phyloP scores from a whole-genome alignment of 2,329 filamentous ascomycete species.

The Exutisphaerella laricina region DNA sequence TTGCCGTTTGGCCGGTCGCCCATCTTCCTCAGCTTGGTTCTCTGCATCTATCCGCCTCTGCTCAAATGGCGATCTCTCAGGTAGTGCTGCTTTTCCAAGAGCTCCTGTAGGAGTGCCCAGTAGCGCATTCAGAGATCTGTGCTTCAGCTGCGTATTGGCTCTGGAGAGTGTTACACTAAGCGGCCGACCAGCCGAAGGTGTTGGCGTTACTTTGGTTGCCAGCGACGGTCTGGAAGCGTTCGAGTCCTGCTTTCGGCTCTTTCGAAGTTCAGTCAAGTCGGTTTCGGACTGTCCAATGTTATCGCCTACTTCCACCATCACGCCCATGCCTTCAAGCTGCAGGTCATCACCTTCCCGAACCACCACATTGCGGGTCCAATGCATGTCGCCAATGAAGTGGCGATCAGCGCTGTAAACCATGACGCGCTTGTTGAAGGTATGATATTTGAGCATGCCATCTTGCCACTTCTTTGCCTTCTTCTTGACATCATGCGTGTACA shows the following conservation, averaged over 20 bases:
- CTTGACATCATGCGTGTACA: constrained; percentile 79
- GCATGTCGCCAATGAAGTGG: constrained; percentile 76
- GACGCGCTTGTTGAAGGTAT: constrained; percentile 83
- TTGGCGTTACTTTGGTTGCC: constrained; percentile 10
- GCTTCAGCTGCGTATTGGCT: constrained; percentile 40
- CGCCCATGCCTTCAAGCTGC: constrained; percentile 65
- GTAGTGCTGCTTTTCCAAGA: constrained; percentile 55
- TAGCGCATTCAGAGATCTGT: constrained; percentile 57
- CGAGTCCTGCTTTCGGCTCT: constrained; percentile 55
- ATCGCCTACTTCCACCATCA: constrained; percentile 76
- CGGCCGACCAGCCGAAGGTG: constrained; percentile 14
- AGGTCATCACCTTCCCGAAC: constrained; percentile 78
- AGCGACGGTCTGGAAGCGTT: constrained; percentile 10
- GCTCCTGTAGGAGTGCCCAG: constrained; percentile 61
- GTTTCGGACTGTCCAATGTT: constrained; percentile 67
- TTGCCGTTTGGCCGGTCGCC: constrained; percentile 37
- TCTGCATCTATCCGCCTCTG: constrained; percentile 39
- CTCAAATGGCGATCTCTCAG: constrained; percentile 61
- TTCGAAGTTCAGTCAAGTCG: constrained; percentile 69
- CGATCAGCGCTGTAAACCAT: constrained; percentile 84
- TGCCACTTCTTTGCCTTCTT: constrained; percentile 92
- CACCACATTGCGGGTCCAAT: constrained; percentile 66
- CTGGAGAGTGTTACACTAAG: constrained; percentile 11
- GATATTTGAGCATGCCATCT: constrained; percentile 80
- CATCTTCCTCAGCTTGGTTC: constrained; percentile 29